Percentiles rank a stretch among this genome's conserved stretches.
Conservation (phyloP, 129 eudicot species). For the Lactuca saligna region DNA sequence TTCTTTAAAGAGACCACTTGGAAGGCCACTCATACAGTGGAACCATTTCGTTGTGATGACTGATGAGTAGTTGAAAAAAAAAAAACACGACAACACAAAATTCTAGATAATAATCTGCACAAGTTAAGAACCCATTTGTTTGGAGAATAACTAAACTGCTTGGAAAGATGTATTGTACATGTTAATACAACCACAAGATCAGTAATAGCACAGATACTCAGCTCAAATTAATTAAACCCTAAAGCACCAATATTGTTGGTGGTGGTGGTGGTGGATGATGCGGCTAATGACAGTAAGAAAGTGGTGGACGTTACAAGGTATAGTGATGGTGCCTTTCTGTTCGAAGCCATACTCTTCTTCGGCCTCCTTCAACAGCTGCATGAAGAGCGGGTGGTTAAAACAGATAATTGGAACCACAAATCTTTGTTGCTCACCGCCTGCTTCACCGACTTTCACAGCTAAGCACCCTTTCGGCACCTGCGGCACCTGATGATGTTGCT, state of each 20-base stretch:
- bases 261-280: conserved; percentile 31
- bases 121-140: not conserved
- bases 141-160: not conserved
- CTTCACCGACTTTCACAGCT: conserved; percentile 58
- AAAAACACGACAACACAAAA: not conserved
- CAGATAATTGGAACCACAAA: conserved; percentile 54
- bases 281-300: conserved; percentile 36
- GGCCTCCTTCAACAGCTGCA: conserved; percentile 52
- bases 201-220: not conserved
- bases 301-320: conserved; percentile 56
- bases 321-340: conserved; percentile 58
- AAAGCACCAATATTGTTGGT: conserved; percentile 46
- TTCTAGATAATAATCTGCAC: not conserved
- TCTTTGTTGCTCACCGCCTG: conserved; percentile 46
- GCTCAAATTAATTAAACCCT: conserved; percentile 37
- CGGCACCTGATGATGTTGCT: not conserved
- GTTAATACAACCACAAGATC: not conserved
- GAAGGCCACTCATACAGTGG: not conserved
- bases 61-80: too few species aligned
- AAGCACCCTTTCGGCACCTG: conserved; percentile 64
- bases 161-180: not conserved
- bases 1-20: not conserved
- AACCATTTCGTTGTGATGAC: not conserved
- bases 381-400: conserved; percentile 55
- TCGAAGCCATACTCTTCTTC: conserved; percentile 69